phyloP scores from a whole-genome alignment of 1,139 yeast genomes.

The Magnusiomyces tetraspermus region DNA sequence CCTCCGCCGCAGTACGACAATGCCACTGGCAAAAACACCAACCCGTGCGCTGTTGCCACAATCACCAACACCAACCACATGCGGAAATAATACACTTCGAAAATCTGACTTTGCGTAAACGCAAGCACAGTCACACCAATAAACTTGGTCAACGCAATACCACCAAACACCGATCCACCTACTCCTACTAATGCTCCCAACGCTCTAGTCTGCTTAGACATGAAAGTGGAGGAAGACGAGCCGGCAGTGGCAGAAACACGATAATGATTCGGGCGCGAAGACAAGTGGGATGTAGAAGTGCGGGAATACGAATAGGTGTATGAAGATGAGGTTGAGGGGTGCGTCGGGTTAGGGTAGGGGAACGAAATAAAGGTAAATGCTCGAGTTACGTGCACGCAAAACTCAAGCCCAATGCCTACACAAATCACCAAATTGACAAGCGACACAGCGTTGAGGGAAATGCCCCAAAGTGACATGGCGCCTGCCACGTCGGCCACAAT shows the following conservation, averaged over 20 bases:
- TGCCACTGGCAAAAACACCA: conserved; percentile 67
- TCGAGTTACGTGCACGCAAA: conserved; percentile 77
- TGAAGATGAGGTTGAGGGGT: not conserved
- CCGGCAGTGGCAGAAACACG: conserved; percentile 2
- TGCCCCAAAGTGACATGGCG: conserved; percentile 62
- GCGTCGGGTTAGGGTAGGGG: not conserved
- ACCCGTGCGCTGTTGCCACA: conserved; percentile 68
- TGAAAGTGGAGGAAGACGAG: conserved; percentile 19
- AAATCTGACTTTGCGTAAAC: conserved; percentile 75
- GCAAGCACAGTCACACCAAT: conserved; percentile 83
- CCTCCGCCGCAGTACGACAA: conserved; percentile 57
- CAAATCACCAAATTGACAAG: conserved; percentile 83
- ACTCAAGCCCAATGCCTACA: conserved; percentile 87
- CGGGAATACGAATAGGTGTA: conserved; percentile 7
- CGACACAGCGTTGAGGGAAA: conserved; percentile 80
- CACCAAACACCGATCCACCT: conserved; percentile 83
- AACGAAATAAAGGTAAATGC: conserved; percentile 49
- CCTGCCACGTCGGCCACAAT: conserved; percentile 72
- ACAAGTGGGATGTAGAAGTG: conserved; percentile 6
- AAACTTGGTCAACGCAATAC: conserved; percentile 80
- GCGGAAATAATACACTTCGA: conserved; percentile 83
- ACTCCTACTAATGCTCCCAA: conserved; percentile 58
- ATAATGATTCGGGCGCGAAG: too few relatives aligned
- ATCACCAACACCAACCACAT: conserved; percentile 88
- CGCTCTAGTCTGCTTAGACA: conserved; percentile 34